A percentile compares a stretch with the other conserved stretches of the same genome.
phyloP scores from a whole-genome alignment of 345 rosid genomes.

The Citrus reticulata region DNA sequence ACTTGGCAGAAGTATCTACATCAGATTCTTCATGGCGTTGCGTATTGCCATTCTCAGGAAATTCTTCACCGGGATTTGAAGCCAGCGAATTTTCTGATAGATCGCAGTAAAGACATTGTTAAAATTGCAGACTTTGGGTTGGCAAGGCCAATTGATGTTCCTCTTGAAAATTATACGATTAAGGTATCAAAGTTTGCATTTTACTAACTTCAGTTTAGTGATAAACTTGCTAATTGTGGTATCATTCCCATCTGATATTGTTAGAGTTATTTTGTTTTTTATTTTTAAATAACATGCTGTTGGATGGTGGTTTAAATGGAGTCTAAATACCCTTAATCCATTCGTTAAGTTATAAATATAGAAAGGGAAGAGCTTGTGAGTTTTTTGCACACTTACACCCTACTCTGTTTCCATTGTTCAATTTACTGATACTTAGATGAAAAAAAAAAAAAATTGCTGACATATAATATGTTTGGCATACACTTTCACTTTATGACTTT shows the following conservation, averaged over 20 bases:
- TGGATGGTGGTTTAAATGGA: background rate
- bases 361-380: too few relatives aligned
- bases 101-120: background rate
- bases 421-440: background rate
- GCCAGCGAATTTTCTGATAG: background rate
- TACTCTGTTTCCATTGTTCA: background rate
- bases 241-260: background rate
- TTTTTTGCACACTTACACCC: too few relatives aligned
- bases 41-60: background rate
- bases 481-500: background rate
- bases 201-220: background rate
- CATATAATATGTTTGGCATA: background rate
- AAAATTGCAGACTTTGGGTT: background rate
- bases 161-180: background rate
- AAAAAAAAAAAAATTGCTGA: background rate
- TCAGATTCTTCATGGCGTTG: background rate
- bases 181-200: background rate
- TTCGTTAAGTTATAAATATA: too few relatives aligned
- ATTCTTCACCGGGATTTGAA: slow-evolving; percentile 1
- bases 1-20: background rate
- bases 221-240: background rate
- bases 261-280: background rate
- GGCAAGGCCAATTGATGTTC: background rate
- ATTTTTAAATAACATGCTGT: background rate
- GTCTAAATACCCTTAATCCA: background rate